These are phyloP conservation scores for Arctostaphylos glauca DNA, from an alignment of 148 eudicot species.

Conservation along the genomic window DNA sequence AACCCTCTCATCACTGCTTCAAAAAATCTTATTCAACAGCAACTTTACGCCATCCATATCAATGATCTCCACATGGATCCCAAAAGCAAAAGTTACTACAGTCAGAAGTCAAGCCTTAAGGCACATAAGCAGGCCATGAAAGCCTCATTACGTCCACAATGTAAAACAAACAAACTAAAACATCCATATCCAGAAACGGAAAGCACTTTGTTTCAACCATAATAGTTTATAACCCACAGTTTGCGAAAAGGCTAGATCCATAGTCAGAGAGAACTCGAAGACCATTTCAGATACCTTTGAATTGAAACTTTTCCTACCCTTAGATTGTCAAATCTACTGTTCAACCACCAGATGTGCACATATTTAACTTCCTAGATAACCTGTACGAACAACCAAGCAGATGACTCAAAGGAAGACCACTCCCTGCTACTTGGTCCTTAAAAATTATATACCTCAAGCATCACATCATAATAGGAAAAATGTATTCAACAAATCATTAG, in stretches of 20 bases:
- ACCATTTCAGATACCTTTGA: not conserved
- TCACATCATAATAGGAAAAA: not conserved
- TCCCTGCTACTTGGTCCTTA: not conserved
- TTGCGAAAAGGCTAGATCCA: not conserved
- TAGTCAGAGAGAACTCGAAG: not conserved
- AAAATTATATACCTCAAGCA: not conserved
- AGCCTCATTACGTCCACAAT: not conserved
- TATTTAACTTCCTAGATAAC: constrained; percentile 3
- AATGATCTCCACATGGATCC: not conserved
- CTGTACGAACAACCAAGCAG: not conserved
- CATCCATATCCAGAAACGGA: not conserved
- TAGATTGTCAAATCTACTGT: not conserved
- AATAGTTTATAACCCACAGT: not conserved
- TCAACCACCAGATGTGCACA: not conserved
- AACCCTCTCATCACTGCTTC: not conserved
- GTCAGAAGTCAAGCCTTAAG: not conserved
- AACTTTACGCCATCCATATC: not conserved
- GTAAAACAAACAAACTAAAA: not conserved
- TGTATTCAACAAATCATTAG: not conserved
- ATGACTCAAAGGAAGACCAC: not conserved
- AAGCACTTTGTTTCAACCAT: not conserved
- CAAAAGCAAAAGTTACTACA: not conserved
- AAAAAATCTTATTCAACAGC: not conserved
- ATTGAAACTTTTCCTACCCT: not conserved
- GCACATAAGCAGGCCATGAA: not conserved